phyloP scores from a whole-genome alignment of 805 yeast genomes.

The Cyberlindnera mississippiensis region DNA sequence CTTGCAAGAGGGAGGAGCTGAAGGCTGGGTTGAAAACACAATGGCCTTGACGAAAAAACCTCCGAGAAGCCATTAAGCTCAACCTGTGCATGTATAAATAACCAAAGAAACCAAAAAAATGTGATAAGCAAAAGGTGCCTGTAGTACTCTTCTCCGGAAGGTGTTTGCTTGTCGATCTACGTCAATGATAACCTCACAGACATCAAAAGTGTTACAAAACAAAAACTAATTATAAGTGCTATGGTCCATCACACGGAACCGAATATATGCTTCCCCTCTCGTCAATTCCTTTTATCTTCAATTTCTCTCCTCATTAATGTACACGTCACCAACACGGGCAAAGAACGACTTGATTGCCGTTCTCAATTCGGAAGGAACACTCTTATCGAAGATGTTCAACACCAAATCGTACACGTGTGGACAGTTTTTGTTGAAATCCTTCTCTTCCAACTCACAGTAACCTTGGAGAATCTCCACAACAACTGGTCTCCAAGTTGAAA shows the following conservation, averaged over 20 bases:
- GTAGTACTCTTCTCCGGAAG: too few species aligned
- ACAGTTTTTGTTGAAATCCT: conserved; percentile 58
- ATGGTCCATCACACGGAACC: too few species aligned
- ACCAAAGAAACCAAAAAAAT: too few species aligned
- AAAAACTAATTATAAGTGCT: too few species aligned
- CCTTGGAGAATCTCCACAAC: conserved; percentile 86
- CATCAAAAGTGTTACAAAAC: too few species aligned
- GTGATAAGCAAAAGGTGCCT: too few species aligned
- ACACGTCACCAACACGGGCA: conserved; percentile 49
- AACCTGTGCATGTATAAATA: background rate
- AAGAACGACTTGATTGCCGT: conserved; percentile 57
- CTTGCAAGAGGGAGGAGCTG: conserved; percentile 81
- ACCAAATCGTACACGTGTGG: conserved; percentile 59
- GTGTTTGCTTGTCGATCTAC: too few species aligned
- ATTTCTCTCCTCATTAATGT: conserved; percentile 26
- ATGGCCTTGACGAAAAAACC: conserved; percentile 64
- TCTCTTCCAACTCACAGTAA: conserved; percentile 68
- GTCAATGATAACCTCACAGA: too few species aligned
- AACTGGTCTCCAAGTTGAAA: conserved; percentile 87
- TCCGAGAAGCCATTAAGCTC: conserved; percentile 63
- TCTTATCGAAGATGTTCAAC: conserved; percentile 55
- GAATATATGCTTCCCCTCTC: too few species aligned
- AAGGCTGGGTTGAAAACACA: conserved; percentile 83
- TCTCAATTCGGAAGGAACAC: conserved; percentile 58
- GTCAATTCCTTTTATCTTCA: background rate